Base-by-base conservation (phyloP, 23 red algal genomes). In the Porphyridium purpureum region DNA sequence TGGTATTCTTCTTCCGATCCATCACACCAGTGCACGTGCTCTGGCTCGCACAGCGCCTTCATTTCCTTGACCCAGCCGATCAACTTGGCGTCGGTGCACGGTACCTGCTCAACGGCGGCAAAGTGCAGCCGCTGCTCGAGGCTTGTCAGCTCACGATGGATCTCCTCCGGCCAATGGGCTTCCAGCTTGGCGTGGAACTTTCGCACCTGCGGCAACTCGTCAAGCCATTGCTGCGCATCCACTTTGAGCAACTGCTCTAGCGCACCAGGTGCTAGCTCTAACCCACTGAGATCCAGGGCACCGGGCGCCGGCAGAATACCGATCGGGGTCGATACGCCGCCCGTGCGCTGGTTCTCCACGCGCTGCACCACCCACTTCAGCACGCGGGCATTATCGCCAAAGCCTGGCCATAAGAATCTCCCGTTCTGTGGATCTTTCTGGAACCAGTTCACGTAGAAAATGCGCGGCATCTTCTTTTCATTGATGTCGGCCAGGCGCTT, bases 401-500 rank as follows among this genome's bases (percentile, higher is more conserved):
- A 44, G 17, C 38, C 38, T 11, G 38, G 38, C 38, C 38, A 44
- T 17, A 44, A 17, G 17, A 44, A 44, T n/a, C n/a, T n/a, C n/a
- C n/a, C n/a, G n/a, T n/a, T n/a, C n/a, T n/a, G n/a, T n/a, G n/a
- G n/a, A n/a, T n/a, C 38, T 44, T 44, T 44, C 38, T 17, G 38
- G 17, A 44, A 44, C 38, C 38, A 44, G 38, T 44, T 44, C 11
- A 44, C 38, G 38, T 11, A 44, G 38, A 44, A 44, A 11, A 44
- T 44, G 11, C 17, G 11, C 17, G 38, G 38, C 38, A 17, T 17
- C 11, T 44, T 11, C 11, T 11, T 11, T n/a, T n/a, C n/a, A n/a
- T n/a, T n/a, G n/a, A n/a, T n/a, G n/a, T n/a, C n/a, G 38, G 11
- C 38, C 38, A 44, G 11, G 11, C 38, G 11, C 11, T 44, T 11